Evolutionary conservation across 1,139 yeast genomes (phyloP).

Genomic region (Zygosaccharomyces pseudobailii): DNA sequence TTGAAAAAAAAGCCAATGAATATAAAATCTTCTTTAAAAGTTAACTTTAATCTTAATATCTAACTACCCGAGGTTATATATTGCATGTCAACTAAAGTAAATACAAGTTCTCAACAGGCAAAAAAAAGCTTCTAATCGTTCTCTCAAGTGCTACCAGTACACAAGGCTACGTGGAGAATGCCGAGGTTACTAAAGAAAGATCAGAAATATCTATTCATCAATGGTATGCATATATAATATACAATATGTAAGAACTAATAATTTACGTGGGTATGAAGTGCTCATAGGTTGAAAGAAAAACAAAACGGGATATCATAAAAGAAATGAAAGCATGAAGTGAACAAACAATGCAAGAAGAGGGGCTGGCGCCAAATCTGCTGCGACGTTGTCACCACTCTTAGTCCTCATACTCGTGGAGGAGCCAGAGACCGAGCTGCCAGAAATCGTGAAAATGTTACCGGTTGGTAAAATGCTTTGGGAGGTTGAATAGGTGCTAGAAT

Average conservation of each 20-base stretch:
- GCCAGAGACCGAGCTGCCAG: not conserved
- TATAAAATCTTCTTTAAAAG: too few relatives aligned
- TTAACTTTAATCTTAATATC: too few relatives aligned
- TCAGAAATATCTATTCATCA: not conserved
- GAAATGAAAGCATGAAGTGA: not conserved
- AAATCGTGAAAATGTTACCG: conserved; percentile 28
- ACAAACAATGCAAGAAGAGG: not conserved
- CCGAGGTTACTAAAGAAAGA: not conserved
- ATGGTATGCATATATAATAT: not conserved
- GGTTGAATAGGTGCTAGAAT: conserved; percentile 15
- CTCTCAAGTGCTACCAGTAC: too few relatives aligned
- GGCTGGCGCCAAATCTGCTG: not conserved
- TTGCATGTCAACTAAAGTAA: too few relatives aligned
- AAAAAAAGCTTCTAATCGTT: too few relatives aligned
- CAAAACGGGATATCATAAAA: not conserved
- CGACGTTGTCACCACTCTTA: not conserved
- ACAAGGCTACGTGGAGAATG: too few relatives aligned
- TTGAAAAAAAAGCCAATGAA: too few relatives aligned
- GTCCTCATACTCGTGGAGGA: not conserved
- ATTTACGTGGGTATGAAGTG: not conserved
- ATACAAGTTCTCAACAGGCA: too few relatives aligned
- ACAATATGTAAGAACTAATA: not conserved
- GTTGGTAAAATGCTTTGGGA: conserved; percentile 9
- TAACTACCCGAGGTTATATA: too few relatives aligned
- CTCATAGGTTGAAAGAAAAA: not conserved